Evolutionary conservation across 1,284 basidiomycete genomes (phyloP).

Genomic region (Apiotrichum akiyoshidainum): DNA sequence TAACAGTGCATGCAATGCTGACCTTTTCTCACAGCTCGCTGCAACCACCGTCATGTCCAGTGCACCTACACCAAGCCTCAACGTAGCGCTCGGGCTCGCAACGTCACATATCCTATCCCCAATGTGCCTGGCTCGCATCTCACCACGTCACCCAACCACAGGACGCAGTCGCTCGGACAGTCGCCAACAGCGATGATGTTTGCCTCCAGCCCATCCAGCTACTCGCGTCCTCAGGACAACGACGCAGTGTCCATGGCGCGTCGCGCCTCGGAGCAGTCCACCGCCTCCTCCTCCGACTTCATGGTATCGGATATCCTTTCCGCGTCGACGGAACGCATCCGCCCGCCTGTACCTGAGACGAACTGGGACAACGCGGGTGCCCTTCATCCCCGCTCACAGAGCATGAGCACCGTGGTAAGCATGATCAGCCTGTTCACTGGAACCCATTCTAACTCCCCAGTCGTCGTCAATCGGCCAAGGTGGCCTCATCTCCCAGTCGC

Average conservation of each 20-base stretch:
- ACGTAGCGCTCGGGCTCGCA: conserved; percentile 18
- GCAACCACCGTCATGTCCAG: conserved; percentile 63
- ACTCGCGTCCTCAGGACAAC: not conserved
- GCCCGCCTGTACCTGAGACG: conserved; percentile 8
- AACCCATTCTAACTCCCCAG: not conserved
- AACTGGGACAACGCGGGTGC: conserved; percentile 1
- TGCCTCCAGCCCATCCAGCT: not conserved
- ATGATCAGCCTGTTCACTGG: not conserved
- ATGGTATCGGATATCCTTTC: too few relatives aligned
- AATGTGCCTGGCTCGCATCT: conserved; percentile 9
- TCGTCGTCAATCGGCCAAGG: not conserved
- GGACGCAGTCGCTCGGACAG: not conserved
- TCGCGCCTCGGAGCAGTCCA: not conserved
- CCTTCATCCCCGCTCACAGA: not conserved
- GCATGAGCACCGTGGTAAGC: not conserved
- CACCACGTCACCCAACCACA: conserved; percentile 22
- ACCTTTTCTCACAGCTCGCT: conserved; percentile 61
- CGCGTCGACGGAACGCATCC: not conserved
- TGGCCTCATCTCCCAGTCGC: conserved; percentile 10
- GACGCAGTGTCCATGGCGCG: conserved; percentile 2
- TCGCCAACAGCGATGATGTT: conserved; percentile 11
- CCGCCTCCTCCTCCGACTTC: not conserved
- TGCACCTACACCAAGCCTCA: conserved; percentile 78
- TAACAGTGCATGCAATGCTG: conserved; percentile 5
- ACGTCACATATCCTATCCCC: conserved; percentile 19